These are phyloP conservation scores for Trichopus zeylanicus DNA, from an alignment of 116 monocot species.

Conservation along the genomic window DNA sequence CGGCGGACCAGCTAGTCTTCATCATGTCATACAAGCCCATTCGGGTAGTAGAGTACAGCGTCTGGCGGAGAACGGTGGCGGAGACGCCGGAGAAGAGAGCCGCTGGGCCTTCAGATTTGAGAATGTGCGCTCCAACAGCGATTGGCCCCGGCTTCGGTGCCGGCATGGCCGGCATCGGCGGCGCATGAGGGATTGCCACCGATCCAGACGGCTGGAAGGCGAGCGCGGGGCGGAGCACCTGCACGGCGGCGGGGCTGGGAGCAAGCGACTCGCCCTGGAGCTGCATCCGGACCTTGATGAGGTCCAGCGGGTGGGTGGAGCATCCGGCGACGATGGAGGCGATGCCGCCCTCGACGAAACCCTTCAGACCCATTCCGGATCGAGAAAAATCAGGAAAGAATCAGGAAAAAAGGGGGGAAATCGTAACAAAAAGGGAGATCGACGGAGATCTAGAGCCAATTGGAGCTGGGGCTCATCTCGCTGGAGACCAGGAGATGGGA, in stretches of 20 bases:
- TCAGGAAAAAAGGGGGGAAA: neutral
- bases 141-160: constrained; percentile 36
- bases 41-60: constrained; percentile 85
- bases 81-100: constrained; percentile 88
- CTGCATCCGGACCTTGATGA: constrained; percentile 91
- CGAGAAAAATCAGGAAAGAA: neutral
- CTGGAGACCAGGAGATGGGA: constrained; percentile 22
- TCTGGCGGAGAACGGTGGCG: constrained; percentile 81
- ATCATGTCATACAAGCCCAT: constrained; percentile 88
- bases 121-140: constrained; percentile 56
- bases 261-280: constrained; percentile 60
- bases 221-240: constrained; percentile 28
- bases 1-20: constrained; percentile 51
- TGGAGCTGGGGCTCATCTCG: constrained; percentile 20
- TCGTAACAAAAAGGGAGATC: neutral
- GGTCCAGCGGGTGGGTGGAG: constrained; percentile 84
- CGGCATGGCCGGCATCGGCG: neutral
- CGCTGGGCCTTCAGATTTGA: constrained; percentile 55
- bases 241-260: constrained; percentile 18
- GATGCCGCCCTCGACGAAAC: constrained; percentile 88
- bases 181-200: constrained; percentile 1
- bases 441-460: constrained; percentile 2
- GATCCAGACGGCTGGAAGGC: neutral
- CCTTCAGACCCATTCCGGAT: constrained; percentile 55
- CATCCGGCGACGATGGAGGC: constrained; percentile 84